Evolutionary conservation across 192 early-diverging fungal species (phyloP), one percentile per base, ranked within the genome.

Genomic region (Funneliformis geosporum): DNA sequence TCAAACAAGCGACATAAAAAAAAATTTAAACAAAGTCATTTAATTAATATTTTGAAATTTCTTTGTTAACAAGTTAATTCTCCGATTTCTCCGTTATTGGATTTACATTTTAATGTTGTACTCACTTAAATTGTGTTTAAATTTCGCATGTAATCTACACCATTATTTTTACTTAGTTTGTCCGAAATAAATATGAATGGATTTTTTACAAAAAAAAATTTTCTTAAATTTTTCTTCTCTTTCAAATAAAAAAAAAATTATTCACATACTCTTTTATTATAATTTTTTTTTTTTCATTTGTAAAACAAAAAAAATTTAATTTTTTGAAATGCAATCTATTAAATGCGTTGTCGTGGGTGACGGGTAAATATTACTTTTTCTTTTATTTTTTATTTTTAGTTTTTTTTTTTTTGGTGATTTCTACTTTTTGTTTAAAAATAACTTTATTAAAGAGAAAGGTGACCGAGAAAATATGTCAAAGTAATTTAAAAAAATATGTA

Each of bases 311-410:
- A n/a, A 33, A 33, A 33, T 33, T 33, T 33, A 33, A 2, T 33
- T 33, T 33, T 55, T 18, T 3, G 84, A 43, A 74, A 95, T 95
- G 94, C 94, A 95, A 87, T 91, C 94, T 75, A 95, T 95, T 85
- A 95, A 95, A 85, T 95, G 94, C 91, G 94, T 95, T 79, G 94
- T 95, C 28, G 94, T 95, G 62, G 94, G 94, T 65, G 93, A 93
- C 79, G 92, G 92, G 91, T 93, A 85, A 75, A 85, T 74, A 12
- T 18, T 62, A 11, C 6, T n/a, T 8, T 6, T 43, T 42, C 16
- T 40, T 40, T 64, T 40, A 5, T 1, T 43, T n/a, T 18, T 42
- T 11, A 0, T 2, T n/a, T 21, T 18, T 8, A 69, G 18, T 33
- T 33, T 33, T 33, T 33, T 33, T 33, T 33, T 33, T 33, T 2